Conservation (phyloP, 78 protist genomes). For the Carpediemonas membranifera region DNA sequence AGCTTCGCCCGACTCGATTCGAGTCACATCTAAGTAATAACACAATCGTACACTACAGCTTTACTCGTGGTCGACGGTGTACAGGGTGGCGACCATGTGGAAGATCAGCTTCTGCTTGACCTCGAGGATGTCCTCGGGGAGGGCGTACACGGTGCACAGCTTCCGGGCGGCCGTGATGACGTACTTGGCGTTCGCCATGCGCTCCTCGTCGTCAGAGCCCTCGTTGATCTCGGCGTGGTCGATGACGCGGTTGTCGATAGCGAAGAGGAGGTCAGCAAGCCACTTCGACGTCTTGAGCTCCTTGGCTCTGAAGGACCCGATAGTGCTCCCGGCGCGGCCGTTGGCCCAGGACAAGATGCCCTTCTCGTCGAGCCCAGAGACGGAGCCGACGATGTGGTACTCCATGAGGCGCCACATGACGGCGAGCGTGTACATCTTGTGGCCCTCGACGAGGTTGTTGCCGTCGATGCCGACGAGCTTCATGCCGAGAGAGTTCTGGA, state of each 20-base stretch:
- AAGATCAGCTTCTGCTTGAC: constrained; percentile 59
- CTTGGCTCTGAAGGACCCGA: not conserved
- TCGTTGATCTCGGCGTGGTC: not conserved
- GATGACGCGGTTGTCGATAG: constrained; percentile 15
- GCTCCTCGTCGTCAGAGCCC: constrained; percentile 39
- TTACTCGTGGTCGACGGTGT: no score
- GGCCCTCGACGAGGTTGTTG: constrained; percentile 36
- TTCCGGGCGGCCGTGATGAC: constrained; percentile 17
- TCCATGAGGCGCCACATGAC: constrained; percentile 30
- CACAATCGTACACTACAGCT: no score
- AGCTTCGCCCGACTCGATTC: no score
- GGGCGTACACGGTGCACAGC: constrained; percentile 62
- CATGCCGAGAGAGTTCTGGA: constrained; percentile 27
- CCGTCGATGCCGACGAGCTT: constrained; percentile 58
- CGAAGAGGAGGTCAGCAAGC: constrained; percentile 3
- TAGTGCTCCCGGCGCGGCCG: constrained; percentile 1
- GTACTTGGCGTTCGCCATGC: constrained; percentile 39
- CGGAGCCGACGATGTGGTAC: not conserved
- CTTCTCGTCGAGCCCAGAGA: not conserved
- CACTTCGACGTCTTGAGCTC: not conserved
- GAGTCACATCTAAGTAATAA: no score
- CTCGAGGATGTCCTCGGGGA: constrained; percentile 80
- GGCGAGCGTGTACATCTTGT: constrained; percentile 30
- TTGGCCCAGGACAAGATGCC: not conserved
- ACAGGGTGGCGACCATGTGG: not conserved